Evolutionary conservation across 139 green algal genomes (phyloP), one percentile per base, ranked within the genome.

Genomic region (Zygnema cylindricum): DNA sequence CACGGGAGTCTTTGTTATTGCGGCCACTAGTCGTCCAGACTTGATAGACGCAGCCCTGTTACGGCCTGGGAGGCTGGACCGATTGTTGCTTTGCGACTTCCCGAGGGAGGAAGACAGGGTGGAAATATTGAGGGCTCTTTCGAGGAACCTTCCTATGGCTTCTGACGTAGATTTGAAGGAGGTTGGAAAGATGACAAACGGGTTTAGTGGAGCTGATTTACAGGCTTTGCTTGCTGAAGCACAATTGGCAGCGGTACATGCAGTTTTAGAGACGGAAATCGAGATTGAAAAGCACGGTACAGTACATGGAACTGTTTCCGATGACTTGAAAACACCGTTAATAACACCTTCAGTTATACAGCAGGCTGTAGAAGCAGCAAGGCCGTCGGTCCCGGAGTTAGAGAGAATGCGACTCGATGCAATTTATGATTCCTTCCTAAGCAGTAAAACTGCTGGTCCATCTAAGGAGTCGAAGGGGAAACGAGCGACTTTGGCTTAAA

Each of bases 1-100:
- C 43, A 75, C 81, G 35, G 96, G 94, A 85, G 98, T 99, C 69
- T 93, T 92, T 36, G 96, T 99, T 76, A 55, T 99, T 40, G 97
- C 93, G 1, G 98, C 98, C 40, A 98, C 98, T 36, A 93, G 82
- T 43, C 89, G 91, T 23, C 91, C 91, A 3, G 91, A 93, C 43
- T 54, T 93, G 16, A 93, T 93, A n/a, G 91, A 93, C 57, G 73
- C 91, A 16, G 91, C 91, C 7, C 76, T 93, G 39, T 89, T 93
- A 3, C 76, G 91, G 21, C 91, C 91, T 21, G 89, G 91, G 3
- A 81, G 91, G 22, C 90, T 93, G 39, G 91, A 93, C 54, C 42
- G 76, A 36, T 77, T 93, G 33, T 35, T 93, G 0, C 76, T 93
- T 2, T 91, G 85, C 82, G 90, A 91, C 69, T 93, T 93, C 39